Percentiles rank a stretch among this genome's conserved stretches.
Evolutionary conservation across 108 stramenopile genomes (phyloP).

Genomic region (Aurantiochytrium sp.): DNA sequence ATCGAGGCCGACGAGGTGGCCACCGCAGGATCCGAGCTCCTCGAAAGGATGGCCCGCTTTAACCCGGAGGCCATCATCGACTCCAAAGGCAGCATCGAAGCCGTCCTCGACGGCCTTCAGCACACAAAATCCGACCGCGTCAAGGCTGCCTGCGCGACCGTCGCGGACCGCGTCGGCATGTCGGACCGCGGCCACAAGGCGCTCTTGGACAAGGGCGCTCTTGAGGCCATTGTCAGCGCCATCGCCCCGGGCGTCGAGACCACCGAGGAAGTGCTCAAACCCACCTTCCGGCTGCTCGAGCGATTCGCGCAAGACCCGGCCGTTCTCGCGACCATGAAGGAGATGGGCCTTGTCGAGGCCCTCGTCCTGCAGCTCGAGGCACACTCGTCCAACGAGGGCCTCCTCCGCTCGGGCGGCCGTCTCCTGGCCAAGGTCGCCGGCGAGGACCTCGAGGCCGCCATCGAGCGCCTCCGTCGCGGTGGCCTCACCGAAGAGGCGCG

Average conservation of each 20-base stretch:
- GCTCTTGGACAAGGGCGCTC: constrained; percentile 1
- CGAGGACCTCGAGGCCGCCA: not conserved
- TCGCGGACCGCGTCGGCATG: constrained; percentile 23
- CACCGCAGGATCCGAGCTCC: not conserved
- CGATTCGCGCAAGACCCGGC: not conserved
- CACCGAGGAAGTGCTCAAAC: not conserved
- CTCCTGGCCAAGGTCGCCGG: constrained; percentile 13
- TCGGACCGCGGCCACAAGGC: not conserved
- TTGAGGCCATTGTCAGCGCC: not conserved
- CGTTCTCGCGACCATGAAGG: not conserved
- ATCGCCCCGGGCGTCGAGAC: not conserved
- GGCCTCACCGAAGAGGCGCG: not conserved
- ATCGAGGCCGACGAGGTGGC: not conserved
- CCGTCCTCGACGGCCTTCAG: not conserved
- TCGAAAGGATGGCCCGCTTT: constrained; percentile 6
- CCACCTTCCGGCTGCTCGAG: constrained; percentile 23
- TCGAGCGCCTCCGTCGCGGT: not conserved
- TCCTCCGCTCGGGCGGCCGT: constrained; percentile 15
- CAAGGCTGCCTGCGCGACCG: not conserved
- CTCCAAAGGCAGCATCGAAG: not conserved
- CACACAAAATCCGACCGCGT: not conserved
- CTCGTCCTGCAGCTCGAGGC: constrained; percentile 17
- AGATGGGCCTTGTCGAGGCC: constrained; percentile 1
- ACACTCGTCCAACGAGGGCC: not conserved
- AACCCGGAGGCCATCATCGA: constrained; percentile 16